Conservation (phyloP, 1,139 yeast species). For the Nakaseomyces bracarensis region DNA sequence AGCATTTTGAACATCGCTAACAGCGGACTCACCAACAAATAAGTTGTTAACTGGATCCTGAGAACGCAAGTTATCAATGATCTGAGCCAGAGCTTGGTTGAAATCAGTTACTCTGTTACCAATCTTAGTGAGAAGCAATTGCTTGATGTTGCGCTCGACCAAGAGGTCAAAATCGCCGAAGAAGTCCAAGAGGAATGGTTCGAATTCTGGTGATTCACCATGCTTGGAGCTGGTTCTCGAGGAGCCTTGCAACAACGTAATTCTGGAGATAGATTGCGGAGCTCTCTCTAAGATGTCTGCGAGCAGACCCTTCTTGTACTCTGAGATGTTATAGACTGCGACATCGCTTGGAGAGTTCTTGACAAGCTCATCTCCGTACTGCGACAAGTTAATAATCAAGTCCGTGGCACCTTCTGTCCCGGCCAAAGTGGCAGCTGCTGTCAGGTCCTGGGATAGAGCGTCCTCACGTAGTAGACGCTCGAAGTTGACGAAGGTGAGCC, state of each 20-base stretch:
- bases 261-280: conserved; percentile 48
- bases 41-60: conserved; percentile 56
- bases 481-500: conserved; percentile 1
- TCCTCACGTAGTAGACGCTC: background rate
- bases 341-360: conserved; percentile 33
- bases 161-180: conserved; percentile 49
- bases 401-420: conserved; percentile 3
- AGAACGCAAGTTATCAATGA: conserved; percentile 46
- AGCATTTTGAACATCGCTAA: conserved; percentile 11
- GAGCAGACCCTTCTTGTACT: conserved; percentile 47
- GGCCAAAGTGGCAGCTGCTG: background rate
- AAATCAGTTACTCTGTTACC: conserved; percentile 50
- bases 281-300: conserved; percentile 42
- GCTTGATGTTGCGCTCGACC: conserved; percentile 41
- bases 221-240: conserved; percentile 38
- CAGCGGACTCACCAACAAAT: conserved; percentile 44
- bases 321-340: conserved; percentile 50
- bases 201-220: conserved; percentile 37
- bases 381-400: conserved; percentile 54
- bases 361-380: conserved; percentile 40
- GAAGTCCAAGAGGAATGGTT: conserved; percentile 68
- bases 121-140: conserved; percentile 44
- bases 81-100: conserved; percentile 40
- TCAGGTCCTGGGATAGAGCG: too few species aligned
- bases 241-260: conserved; percentile 59